A percentile compares a stretch with the other conserved stretches of the same genome.
These are phyloP conservation scores for Aureobasidium lini DNA, from an alignment of 2,329 filamentous ascomycete species.

Conservation along the genomic window DNA sequence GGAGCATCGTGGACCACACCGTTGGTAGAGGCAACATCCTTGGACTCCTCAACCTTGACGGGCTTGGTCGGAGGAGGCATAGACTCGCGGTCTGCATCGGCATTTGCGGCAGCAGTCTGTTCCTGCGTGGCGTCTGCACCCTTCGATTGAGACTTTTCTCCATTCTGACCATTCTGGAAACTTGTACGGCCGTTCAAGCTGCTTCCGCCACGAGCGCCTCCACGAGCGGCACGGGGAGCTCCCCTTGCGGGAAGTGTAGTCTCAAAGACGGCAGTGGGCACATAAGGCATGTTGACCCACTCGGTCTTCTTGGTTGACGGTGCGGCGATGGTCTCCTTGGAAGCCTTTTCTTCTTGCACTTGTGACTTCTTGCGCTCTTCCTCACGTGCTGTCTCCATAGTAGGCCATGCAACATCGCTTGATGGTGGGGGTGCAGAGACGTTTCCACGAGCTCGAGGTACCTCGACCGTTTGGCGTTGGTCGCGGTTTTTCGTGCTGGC, in stretches of 20 bases:
- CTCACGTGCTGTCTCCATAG: slow-evolving; percentile 69
- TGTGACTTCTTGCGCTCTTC: slow-evolving; percentile 68
- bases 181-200: slow-evolving; percentile 39
- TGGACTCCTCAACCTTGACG: slow-evolving; percentile 9
- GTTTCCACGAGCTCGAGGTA: background rate
- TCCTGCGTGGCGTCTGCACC: background rate
- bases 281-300: slow-evolving; percentile 78
- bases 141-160: background rate
- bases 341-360: slow-evolving; percentile 60
- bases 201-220: slow-evolving; percentile 49
- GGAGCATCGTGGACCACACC: background rate
- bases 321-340: slow-evolving; percentile 49
- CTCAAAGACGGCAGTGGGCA: slow-evolving; percentile 77
- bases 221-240: slow-evolving; percentile 37
- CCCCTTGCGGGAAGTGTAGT: slow-evolving; percentile 57
- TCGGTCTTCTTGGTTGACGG: slow-evolving; percentile 62
- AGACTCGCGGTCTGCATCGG: slow-evolving; percentile 23
- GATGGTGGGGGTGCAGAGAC: slow-evolving; percentile 50
- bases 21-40: background rate
- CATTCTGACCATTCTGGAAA: slow-evolving; percentile 19
- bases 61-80: slow-evolving; percentile 23
- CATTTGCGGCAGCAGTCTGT: slow-evolving; percentile 8
- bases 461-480: slow-evolving; percentile 6
- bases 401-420: slow-evolving; percentile 82
- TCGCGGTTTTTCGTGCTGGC: slow-evolving; percentile 4